A percentile compares a stretch with the other conserved stretches of the same genome.
Conservation (phyloP, 2,329 filamentous ascomycete species). For the Pyrenophora tritici-repentis region DNA sequence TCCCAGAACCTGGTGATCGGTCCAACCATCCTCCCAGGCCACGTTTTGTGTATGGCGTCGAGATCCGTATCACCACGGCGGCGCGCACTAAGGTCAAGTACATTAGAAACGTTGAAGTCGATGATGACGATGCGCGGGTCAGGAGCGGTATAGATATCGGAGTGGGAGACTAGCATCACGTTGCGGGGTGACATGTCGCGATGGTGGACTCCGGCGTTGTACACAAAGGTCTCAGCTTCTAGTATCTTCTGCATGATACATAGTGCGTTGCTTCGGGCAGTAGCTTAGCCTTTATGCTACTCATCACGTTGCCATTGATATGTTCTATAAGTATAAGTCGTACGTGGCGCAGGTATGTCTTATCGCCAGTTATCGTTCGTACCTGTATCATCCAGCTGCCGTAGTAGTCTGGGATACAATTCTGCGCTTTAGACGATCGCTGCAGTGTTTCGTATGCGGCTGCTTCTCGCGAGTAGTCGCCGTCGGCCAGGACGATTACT, state of each 20-base stretch:
- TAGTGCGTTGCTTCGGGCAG: not conserved
- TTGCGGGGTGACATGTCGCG: constrained; percentile 14
- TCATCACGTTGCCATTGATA: constrained; percentile 2
- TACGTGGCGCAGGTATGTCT: not conserved
- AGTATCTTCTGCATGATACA: not conserved
- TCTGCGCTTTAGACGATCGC: not conserved
- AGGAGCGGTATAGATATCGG: not conserved
- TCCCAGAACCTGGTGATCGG: constrained; percentile 1
- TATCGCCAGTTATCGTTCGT: not conserved
- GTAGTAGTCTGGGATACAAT: not conserved
- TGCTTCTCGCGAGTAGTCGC: constrained; percentile 8
- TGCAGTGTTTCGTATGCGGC: constrained; percentile 1
- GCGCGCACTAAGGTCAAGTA: not conserved
- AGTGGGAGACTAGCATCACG: constrained; percentile 3
- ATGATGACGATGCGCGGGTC: not conserved
- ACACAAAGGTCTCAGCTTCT: constrained; percentile 4
- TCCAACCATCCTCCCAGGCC: not conserved
- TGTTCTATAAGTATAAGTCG: constrained; percentile 7
- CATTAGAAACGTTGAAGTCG: constrained; percentile 5
- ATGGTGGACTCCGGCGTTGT: constrained; percentile 5
- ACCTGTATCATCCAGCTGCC: constrained; percentile 6
- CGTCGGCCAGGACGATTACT: constrained; percentile 1
- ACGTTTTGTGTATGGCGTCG: not conserved
- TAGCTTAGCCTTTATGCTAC: not conserved
- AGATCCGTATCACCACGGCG: not conserved